These are phyloP conservation scores for Boechera retrofracta DNA, from an alignment of 345 rosid genomes.

Conservation along the genomic window DNA sequence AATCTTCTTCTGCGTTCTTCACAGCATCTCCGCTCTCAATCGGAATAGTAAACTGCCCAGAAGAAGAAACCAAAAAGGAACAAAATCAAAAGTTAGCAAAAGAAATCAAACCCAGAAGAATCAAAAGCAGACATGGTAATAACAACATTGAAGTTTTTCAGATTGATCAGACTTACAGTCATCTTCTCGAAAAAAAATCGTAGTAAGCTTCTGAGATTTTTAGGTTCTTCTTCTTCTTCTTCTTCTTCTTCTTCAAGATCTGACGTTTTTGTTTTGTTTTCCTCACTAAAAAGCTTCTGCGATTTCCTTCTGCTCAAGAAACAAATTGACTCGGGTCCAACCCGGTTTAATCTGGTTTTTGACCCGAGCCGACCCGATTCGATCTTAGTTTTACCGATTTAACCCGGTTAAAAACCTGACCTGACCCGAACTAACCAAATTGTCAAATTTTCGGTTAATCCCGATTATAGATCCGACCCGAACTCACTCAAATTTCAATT, in stretches of 20 bases:
- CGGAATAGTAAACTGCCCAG: constrained; percentile 43
- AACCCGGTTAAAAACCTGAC: neutral
- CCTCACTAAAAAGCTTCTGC: constrained; percentile 14
- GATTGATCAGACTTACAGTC: constrained; percentile 44
- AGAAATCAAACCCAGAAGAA: neutral
- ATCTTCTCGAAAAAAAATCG: constrained; percentile 27
- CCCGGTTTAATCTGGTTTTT: neutral
- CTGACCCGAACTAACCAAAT: neutral
- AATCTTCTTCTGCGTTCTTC: constrained; percentile 47
- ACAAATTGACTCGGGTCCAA: constrained; percentile 22
- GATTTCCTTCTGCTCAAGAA: constrained; percentile 52
- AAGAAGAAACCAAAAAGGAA: neutral
- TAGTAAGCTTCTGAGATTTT: constrained; percentile 21
- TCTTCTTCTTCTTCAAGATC: constrained; percentile 36
- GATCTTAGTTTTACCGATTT: neutral
- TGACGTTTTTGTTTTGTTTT: constrained; percentile 2
- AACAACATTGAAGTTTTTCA: neutral
- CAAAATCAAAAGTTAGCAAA: neutral
- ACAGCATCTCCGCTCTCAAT: constrained; percentile 45
- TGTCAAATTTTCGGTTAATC: neutral
- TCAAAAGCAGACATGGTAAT: neutral
- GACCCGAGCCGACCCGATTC: neutral
- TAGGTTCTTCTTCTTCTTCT: constrained; percentile 17
- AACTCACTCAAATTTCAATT: neutral
- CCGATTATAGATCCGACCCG: neutral